A percentile compares a stretch with the other conserved stretches of the same genome.
These are phyloP conservation scores for Botrytis tulipae DNA, from an alignment of 2,329 filamentous ascomycete genomes.

Conservation along the genomic window DNA sequence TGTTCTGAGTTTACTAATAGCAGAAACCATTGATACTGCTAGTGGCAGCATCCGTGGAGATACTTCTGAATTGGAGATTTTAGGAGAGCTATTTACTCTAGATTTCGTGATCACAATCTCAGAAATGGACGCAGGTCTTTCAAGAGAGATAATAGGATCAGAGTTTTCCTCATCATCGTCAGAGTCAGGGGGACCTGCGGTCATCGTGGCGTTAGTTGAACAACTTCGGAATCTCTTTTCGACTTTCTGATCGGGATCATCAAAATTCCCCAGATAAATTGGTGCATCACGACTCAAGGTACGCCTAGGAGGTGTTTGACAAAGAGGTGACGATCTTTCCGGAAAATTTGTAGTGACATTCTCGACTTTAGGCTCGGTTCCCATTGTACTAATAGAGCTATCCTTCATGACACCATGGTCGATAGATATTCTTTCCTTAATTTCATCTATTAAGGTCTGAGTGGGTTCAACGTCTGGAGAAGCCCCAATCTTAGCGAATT, in stretches of 20 bases:
- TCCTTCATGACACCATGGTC: not conserved
- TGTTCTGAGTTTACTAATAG: not conserved
- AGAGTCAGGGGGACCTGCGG: not conserved
- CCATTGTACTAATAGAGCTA: not conserved
- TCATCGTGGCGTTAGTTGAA: not conserved
- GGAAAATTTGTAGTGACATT: not conserved
- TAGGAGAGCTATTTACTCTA: not conserved
- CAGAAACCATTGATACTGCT: no score
- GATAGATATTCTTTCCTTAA: not conserved
- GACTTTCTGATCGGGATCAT: not conserved
- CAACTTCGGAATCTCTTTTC: conserved; percentile 1
- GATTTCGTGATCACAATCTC: not conserved
- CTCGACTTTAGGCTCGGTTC: no score
- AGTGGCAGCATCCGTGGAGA: not conserved
- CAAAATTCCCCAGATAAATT: not conserved
- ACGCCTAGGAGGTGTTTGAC: not conserved
- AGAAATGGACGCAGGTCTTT: not conserved
- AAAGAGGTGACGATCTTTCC: not conserved
- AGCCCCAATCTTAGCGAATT: not conserved
- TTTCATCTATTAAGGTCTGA: not conserved
- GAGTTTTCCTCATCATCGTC: not conserved
- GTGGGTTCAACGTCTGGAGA: not conserved
- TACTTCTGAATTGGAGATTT: not conserved
- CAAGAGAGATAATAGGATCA: not conserved
- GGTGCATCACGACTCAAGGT: not conserved